These are phyloP conservation scores for Fraxinus quadrangulata DNA, from an alignment of 257 asterid species.

Conservation along the genomic window DNA sequence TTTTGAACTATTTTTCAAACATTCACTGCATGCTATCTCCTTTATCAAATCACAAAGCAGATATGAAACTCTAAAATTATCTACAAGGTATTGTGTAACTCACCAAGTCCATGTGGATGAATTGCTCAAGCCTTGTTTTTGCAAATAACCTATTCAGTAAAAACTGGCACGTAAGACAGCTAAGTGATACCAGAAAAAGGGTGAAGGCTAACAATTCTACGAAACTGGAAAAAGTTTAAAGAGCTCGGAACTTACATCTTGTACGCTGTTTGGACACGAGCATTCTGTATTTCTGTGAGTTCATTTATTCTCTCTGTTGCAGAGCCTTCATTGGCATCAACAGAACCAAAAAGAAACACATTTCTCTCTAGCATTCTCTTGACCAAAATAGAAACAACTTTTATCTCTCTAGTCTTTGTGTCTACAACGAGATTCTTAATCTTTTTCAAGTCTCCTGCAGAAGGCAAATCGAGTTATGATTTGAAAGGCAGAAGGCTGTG, in stretches of 20 bases:
- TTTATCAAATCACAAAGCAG: neutral
- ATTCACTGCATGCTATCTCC: neutral
- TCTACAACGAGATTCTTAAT: conserved; percentile 52
- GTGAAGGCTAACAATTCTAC: conserved; percentile 5
- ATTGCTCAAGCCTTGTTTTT: conserved; percentile 58
- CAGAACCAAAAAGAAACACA: conserved; percentile 75
- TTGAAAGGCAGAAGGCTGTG: neutral
- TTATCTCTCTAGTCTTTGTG: conserved; percentile 53
- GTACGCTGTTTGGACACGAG: conserved; percentile 61
- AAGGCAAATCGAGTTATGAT: conserved; percentile 21
- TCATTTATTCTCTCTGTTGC: conserved; percentile 67
- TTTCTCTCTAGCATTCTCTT: conserved; percentile 68
- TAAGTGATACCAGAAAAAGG: conserved; percentile 8
- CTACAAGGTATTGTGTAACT: conserved; percentile 32
- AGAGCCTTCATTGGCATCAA: conserved; percentile 65
- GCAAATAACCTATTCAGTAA: conserved; percentile 58
- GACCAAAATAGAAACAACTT: conserved; percentile 56
- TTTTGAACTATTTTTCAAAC: no score
- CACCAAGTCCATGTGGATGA: conserved; percentile 86
- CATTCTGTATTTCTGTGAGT: conserved; percentile 63
- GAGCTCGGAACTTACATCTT: conserved; percentile 48
- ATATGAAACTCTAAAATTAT: neutral
- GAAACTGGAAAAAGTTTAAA: neutral
- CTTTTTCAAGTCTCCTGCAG: conserved; percentile 63
- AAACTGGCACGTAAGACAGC: conserved; percentile 31